These are phyloP conservation scores for Phytophthora pistaciae DNA, from an alignment of 352 stramenopile genomes.

Conservation along the genomic window DNA sequence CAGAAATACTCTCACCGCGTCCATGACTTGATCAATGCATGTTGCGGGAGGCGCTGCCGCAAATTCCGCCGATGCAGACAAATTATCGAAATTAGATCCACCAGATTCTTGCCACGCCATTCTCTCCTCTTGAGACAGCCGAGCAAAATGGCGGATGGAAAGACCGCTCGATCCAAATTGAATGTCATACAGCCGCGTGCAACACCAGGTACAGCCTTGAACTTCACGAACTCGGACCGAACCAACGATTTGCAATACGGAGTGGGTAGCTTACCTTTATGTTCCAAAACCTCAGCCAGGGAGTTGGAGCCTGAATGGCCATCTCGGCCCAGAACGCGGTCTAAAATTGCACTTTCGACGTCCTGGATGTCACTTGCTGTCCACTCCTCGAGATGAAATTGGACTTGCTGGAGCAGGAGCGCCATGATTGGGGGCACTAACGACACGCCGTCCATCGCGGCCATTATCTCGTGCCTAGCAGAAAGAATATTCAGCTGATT, in stretches of 20 bases:
- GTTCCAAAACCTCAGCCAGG: neutral
- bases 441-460: neutral
- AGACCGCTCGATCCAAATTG: neutral
- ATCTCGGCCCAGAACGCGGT: neutral
- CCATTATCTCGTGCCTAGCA: too few relatives aligned
- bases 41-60: neutral
- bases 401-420: neutral
- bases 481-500: too few relatives aligned
- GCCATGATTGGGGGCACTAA: neutral
- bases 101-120: neutral
- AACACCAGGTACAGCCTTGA: conserved; percentile 1
- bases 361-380: neutral
- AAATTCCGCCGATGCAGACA: conserved; percentile 1
- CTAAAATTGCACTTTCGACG: neutral
- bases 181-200: neutral
- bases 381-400: neutral
- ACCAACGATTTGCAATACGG: neutral
- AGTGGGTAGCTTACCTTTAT: neutral
- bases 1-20: neutral
- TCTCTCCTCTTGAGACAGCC: neutral
- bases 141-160: neutral
- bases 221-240: neutral
- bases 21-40: neutral
- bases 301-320: neutral
- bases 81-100: neutral